Conservation (phyloP, 495 filamentous ascomycete genomes). For the Penicillium lividum region DNA sequence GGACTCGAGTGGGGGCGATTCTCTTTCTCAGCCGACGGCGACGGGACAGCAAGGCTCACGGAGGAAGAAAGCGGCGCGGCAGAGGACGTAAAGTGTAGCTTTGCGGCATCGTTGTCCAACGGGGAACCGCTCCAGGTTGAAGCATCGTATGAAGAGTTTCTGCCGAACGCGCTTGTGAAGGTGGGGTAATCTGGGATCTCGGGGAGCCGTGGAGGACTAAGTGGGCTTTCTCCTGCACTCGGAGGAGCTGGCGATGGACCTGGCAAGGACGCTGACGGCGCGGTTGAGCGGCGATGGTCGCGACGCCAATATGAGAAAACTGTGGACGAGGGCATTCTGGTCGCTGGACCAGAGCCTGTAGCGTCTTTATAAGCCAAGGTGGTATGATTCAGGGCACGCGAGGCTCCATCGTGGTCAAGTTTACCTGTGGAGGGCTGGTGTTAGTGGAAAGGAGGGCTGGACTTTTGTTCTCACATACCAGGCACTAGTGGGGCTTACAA, state of each 20-base stretch:
- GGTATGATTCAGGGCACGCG: slow-evolving; percentile 14
- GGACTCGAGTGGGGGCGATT: slow-evolving; percentile 39
- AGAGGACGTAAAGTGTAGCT: slow-evolving; percentile 24
- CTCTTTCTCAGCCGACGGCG: slow-evolving; percentile 30
- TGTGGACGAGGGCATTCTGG: slow-evolving; percentile 44
- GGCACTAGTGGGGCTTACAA: slow-evolving; percentile 23
- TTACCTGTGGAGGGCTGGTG: slow-evolving; percentile 17
- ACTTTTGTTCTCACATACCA: slow-evolving; percentile 27
- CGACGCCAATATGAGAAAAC: slow-evolving; percentile 54
- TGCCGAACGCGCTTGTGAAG: slow-evolving; percentile 26
- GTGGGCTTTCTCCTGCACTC: slow-evolving; percentile 20
- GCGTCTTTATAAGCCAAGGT: slow-evolving; percentile 6
- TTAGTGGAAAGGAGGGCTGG: slow-evolving; percentile 15
- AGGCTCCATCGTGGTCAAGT: slow-evolving; percentile 23
- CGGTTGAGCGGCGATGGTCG: slow-evolving; percentile 45
- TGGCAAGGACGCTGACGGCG: slow-evolving; percentile 34
- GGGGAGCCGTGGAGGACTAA: slow-evolving; percentile 39
- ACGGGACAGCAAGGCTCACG: slow-evolving; percentile 30
- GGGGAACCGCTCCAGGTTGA: slow-evolving; percentile 24
- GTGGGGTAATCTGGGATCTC: slow-evolving; percentile 33
- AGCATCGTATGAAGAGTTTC: slow-evolving; percentile 17
- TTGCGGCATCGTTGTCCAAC: slow-evolving; percentile 29
- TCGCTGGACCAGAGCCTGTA: slow-evolving; percentile 15
- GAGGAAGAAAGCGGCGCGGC: slow-evolving; percentile 37
- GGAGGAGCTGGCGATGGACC: slow-evolving; percentile 23